Conservation (phyloP, 352 stramenopile species). For the Globisporangium megalacanthum region DNA sequence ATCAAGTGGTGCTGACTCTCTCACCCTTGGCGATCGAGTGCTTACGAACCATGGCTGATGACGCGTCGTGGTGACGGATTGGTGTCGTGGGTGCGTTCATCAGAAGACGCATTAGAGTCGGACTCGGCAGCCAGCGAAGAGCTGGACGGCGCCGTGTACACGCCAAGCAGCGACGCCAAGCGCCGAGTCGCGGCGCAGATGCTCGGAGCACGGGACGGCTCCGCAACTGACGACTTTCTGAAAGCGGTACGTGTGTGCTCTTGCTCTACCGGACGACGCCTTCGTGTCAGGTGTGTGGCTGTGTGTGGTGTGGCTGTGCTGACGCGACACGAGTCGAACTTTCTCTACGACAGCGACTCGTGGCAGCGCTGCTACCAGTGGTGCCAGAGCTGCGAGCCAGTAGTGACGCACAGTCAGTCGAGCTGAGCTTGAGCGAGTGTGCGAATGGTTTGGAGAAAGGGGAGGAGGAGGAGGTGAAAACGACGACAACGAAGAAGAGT, state of each 20-base stretch:
- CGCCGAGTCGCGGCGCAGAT: conserved; percentile 2
- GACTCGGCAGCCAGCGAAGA: neutral
- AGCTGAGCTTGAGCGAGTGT: too few species aligned
- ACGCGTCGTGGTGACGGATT: neutral
- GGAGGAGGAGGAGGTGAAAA: neutral
- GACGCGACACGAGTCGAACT: neutral
- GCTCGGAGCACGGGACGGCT: conserved; percentile 5
- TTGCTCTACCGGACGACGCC: neutral
- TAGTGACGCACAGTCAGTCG: neutral
- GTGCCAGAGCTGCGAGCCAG: neutral
- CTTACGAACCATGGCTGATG: too few species aligned
- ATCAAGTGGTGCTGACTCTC: too few species aligned
- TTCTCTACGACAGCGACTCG: conserved; percentile 7
- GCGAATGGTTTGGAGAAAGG: neutral
- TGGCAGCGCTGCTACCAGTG: conserved; percentile 10
- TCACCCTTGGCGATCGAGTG: too few species aligned
- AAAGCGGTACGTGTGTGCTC: conserved; percentile 27
- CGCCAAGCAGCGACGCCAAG: conserved; percentile 4
- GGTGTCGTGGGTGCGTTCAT: neutral
- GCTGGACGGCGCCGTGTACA: conserved; percentile 6
- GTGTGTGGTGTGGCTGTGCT: neutral
- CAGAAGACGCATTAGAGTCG: neutral
- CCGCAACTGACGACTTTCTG: conserved; percentile 34
- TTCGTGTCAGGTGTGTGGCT: neutral
- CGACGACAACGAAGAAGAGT: neutral